Percentiles rank a stretch among this genome's conserved stretches.
Evolutionary conservation across 1,284 basidiomycete species (phyloP).

Genomic region (Sanguinoderma infundibulare): DNA sequence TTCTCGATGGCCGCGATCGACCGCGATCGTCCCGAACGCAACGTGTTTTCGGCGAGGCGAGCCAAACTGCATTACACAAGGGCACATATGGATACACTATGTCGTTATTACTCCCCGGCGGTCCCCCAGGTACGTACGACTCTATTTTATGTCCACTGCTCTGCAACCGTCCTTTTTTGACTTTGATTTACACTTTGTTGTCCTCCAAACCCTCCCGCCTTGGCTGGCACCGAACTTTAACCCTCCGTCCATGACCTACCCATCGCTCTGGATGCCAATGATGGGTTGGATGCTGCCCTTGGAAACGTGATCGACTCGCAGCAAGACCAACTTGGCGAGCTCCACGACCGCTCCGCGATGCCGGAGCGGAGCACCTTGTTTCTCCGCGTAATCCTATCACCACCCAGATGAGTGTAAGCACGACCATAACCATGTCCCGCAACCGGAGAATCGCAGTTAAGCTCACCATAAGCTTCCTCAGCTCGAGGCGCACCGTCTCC

Average conservation of each 20-base stretch:
- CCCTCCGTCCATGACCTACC: not conserved
- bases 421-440: not conserved
- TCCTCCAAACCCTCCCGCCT: no score
- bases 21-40: not conserved
- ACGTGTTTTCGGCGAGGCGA: conserved; percentile 3
- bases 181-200: no score
- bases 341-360: not conserved
- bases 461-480: conserved; percentile 6
- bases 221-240: no score
- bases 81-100: not conserved
- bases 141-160: not conserved
- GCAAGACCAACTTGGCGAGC: not conserved
- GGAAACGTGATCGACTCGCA: conserved; percentile 10
- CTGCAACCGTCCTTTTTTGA: not conserved
- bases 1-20: not conserved
- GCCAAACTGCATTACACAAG: not conserved
- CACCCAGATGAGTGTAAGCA: not conserved
- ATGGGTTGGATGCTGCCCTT: conserved; percentile 10
- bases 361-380: not conserved
- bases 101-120: not conserved
- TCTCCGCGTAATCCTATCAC: not conserved
- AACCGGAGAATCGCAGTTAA: no score
- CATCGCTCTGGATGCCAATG: not conserved
- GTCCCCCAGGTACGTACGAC: not conserved
- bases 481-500: not conserved